Evolutionary conservation across 345 rosid genomes (phyloP).

Genomic region (Pistacia integerrima): DNA sequence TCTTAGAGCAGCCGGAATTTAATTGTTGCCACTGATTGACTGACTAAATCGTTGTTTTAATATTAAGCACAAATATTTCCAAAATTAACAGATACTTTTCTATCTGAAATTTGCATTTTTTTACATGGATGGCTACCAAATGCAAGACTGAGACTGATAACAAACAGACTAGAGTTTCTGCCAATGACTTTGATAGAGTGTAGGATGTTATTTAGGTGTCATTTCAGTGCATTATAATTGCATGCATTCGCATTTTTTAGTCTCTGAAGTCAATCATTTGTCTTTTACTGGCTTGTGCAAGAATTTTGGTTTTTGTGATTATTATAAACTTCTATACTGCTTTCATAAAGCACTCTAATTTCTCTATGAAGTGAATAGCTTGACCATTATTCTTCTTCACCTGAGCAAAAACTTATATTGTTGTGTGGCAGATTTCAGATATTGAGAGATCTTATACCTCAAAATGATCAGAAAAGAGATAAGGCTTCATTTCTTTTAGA

Average conservation of each 20-base stretch:
- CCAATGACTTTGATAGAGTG: not conserved
- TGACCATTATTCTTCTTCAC: not conserved
- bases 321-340: not conserved
- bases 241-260: not conserved
- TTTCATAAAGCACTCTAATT: not conserved
- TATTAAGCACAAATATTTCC: not conserved
- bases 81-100: not conserved
- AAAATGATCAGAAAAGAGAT: slow-evolving; percentile 78
- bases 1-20: not conserved
- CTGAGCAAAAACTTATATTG: slow-evolving; percentile 14
- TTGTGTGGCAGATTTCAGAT: slow-evolving; percentile 66
- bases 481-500: slow-evolving; percentile 84
- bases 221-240: not conserved
- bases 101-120: not conserved
- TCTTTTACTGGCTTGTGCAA: too few species aligned
- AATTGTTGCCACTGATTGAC: not conserved
- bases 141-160: not conserved
- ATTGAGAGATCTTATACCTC: slow-evolving; percentile 82
- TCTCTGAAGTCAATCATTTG: not conserved
- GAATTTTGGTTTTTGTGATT: not conserved
- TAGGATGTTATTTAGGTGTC: not conserved
- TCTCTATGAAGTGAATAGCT: not conserved
- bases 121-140: not conserved
- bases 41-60: not conserved
- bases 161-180: not conserved